Conservation (phyloP, 352 stramenopile species). For the Globisporangium heterothallicum region DNA sequence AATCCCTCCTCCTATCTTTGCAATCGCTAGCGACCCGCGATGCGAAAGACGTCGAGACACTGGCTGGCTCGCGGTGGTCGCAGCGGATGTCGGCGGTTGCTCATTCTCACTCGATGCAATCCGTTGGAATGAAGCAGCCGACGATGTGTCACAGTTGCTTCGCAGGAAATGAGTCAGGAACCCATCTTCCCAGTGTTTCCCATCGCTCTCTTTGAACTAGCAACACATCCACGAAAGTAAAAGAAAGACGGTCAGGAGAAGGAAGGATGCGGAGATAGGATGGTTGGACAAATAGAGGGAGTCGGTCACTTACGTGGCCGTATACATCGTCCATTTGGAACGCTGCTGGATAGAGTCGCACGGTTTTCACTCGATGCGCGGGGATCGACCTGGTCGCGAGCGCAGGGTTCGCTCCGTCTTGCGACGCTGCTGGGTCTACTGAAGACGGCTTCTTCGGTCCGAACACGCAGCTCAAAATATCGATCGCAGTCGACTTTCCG, state of each 20-base stretch:
- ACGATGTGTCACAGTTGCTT: slow-evolving; percentile 24
- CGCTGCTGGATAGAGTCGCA: slow-evolving; percentile 37
- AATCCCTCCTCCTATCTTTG: slow-evolving; percentile 2
- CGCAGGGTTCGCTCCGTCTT: neutral
- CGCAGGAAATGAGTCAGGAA: slow-evolving; percentile 55
- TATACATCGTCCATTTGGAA: slow-evolving; percentile 47
- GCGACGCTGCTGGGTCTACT: neutral
- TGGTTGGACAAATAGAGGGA: neutral
- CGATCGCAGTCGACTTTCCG: slow-evolving; percentile 58
- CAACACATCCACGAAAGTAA: neutral
- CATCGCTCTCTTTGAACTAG: slow-evolving; percentile 32
- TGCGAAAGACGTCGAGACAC: neutral
- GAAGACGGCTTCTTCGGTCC: slow-evolving; percentile 4
- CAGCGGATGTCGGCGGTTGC: neutral
- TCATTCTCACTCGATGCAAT: neutral
- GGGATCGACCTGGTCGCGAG: neutral
- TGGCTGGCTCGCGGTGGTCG: neutral
- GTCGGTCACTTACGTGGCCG: slow-evolving; percentile 22
- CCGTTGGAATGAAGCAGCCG: neutral
- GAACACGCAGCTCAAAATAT: slow-evolving; percentile 29
- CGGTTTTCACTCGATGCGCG: slow-evolving; percentile 18
- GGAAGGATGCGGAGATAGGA: neutral
- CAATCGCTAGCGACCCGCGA: slow-evolving; percentile 6
- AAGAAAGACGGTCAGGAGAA: neutral
- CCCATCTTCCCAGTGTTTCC: slow-evolving; percentile 46